These are phyloP conservation scores for Phaeophleospora eucalypticola DNA, from an alignment of 2,329 filamentous ascomycete genomes.

Conservation along the genomic window DNA sequence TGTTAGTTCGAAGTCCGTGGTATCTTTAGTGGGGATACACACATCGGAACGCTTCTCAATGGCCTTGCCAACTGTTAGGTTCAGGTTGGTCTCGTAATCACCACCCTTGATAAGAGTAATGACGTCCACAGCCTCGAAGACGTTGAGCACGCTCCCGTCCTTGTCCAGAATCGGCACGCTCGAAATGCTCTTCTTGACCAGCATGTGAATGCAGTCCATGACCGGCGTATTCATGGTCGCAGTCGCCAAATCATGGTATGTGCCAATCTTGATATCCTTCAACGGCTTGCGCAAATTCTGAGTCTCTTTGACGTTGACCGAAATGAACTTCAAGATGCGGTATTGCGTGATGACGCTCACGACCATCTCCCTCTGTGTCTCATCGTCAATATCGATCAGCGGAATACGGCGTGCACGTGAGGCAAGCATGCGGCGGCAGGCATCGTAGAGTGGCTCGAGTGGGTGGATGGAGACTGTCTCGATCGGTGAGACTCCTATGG, in stretches of 20 bases:
- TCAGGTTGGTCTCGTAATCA: constrained; percentile 77
- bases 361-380: constrained; percentile 86
- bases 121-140: constrained; percentile 96
- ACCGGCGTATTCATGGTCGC: constrained; percentile 86
- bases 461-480: constrained; percentile 97
- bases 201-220: constrained; percentile 87
- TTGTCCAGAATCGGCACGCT: constrained; percentile 91
- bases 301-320: constrained; percentile 88
- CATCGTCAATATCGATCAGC: constrained; percentile 87
- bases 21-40: constrained; percentile 25
- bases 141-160: constrained; percentile 75
- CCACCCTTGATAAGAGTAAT: constrained; percentile 93
- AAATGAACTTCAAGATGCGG: constrained; percentile 96
- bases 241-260: constrained; percentile 75
- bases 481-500: constrained; percentile 82
- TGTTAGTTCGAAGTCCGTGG: neutral
- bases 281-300: constrained; percentile 84
- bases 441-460: constrained; percentile 85
- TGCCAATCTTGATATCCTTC: constrained; percentile 77
- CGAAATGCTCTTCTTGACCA: constrained; percentile 90
- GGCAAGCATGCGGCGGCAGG: constrained; percentile 88
- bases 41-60: constrained; percentile 77
- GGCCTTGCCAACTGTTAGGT: constrained; percentile 81
- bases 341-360: constrained; percentile 98
- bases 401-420: constrained; percentile 92